Base-by-base conservation (phyloP, 2,329 filamentous ascomycete species). In the Trichoderma aggressivum region DNA sequence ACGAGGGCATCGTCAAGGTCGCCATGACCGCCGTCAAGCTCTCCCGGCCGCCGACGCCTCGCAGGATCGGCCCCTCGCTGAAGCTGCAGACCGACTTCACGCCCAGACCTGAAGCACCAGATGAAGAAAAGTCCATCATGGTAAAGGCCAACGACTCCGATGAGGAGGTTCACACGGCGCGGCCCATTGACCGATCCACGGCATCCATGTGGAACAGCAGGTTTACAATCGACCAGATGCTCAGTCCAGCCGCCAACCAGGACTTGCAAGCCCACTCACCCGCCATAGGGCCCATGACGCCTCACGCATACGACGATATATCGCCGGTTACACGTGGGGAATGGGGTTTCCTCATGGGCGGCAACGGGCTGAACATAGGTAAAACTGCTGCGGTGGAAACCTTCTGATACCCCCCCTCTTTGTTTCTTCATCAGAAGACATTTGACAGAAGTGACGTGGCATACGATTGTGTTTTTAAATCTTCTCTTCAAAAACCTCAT, bases 321-420 rank as follows among this genome's bases (percentile, higher is more conserved):
- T 89, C 87, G 63, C 89, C 89, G 7, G 85, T 87, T 28, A 90
- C 89, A 10, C 83, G 86, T 53, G 87, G 87, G 6, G 89, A 90
- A 78, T 91, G 89, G 89, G 86, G 87, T 0, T 88, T 88, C 75
- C 78, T 91, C 74, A 87, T 89, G 80, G 81, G 83, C 53, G 85
- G 85, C 3, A 82, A 83, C 32, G 81, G 80, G 30, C 83, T 84
- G 73, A 81, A 80, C 58, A 80, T 78, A 43, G 82, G 80, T 18
- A 83, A 82, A 74, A 87, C 80, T 53, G 87, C 81, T 3, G 82
- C 82, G 4, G 85, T 90, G 18, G 86, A 86, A 79, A 88, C 83
- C 55, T 88, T 82, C 75, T 85, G 79, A 83, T 70, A 75, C 72
- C 39, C 39, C 39, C 18, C 3, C n/a, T 43, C 10, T 6, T 10